Evolutionary conservation across 2,329 filamentous ascomycete genomes (phyloP).

Genomic region (Remersonia thermophila): DNA sequence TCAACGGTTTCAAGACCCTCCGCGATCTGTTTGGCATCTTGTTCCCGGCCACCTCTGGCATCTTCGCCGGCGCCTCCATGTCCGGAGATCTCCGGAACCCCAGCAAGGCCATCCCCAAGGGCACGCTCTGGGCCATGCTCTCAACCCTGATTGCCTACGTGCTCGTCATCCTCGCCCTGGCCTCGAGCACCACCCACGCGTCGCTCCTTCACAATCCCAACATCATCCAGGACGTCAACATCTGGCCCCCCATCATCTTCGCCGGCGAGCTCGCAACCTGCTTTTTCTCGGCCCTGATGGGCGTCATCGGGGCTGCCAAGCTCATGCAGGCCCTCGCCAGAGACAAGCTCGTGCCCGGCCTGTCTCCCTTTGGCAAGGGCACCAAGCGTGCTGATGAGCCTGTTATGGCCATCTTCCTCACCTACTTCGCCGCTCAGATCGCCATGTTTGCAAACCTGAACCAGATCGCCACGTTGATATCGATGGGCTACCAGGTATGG

Average conservation of each 20-base stretch:
- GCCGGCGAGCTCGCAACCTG: constrained; percentile 73
- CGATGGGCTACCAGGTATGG: constrained; percentile 73
- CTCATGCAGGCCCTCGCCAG: constrained; percentile 71
- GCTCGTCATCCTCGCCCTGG: constrained; percentile 66
- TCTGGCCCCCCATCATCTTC: constrained; percentile 62
- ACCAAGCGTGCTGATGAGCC: constrained; percentile 63
- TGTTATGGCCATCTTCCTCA: constrained; percentile 61
- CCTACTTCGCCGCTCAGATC: constrained; percentile 62
- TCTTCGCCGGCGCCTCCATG: constrained; percentile 71
- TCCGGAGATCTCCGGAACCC: constrained; percentile 75
- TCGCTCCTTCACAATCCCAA: constrained; percentile 67
- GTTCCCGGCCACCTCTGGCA: constrained; percentile 58
- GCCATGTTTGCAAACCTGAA: constrained; percentile 77
- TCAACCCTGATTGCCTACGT: constrained; percentile 68
- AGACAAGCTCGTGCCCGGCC: constrained; percentile 65
- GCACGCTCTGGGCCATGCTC: constrained; percentile 66
- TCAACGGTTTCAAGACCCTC: constrained; percentile 55
- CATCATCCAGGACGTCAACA: constrained; percentile 67
- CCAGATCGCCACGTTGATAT: constrained; percentile 78
- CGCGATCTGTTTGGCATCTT: constrained; percentile 77
- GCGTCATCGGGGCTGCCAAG: constrained; percentile 73
- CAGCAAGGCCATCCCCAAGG: constrained; percentile 71
- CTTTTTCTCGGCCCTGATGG: constrained; percentile 79
- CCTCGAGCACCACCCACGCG: constrained; percentile 58
- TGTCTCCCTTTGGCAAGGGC: constrained; percentile 62